These are phyloP conservation scores for Corinectria fuckeliana DNA, from an alignment of 2,329 filamentous ascomycete genomes.

Conservation along the genomic window DNA sequence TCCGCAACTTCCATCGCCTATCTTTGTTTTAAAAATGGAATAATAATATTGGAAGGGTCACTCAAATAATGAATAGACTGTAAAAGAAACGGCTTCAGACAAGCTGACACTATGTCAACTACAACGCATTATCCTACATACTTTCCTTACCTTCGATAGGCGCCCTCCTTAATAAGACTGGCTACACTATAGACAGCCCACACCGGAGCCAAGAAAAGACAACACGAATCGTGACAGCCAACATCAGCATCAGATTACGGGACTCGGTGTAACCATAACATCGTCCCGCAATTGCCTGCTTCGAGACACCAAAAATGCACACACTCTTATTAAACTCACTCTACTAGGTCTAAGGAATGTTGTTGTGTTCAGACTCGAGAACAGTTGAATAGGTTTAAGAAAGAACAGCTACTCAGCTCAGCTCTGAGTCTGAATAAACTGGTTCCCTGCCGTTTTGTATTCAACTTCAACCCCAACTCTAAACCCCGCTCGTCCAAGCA, in stretches of 20 bases:
- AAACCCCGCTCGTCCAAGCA: neutral
- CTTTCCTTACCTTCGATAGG: neutral
- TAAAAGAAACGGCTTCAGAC: too few species aligned
- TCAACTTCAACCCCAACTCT: neutral
- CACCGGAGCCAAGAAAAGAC: neutral
- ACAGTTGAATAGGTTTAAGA: neutral
- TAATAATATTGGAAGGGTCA: too few species aligned
- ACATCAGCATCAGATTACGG: neutral
- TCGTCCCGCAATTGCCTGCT: too few species aligned
- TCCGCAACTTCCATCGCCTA: too few species aligned
- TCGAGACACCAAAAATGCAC: too few species aligned
- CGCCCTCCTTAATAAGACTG: neutral
- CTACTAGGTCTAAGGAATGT: too few species aligned
- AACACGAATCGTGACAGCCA: neutral
- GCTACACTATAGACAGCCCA: neutral
- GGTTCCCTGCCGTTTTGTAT: neutral
- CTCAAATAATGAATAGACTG: too few species aligned
- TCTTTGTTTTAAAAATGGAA: too few species aligned
- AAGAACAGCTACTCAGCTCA: neutral
- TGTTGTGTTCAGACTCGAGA: too few species aligned
- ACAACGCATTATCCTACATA: too few species aligned
- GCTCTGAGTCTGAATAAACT: neutral
- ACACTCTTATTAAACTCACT: too few species aligned
- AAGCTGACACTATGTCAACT: neutral
- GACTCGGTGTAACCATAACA: neutral